phyloP scores from a whole-genome alignment of 2,329 filamentous ascomycete genomes.

The Ophiostoma quercus region DNA sequence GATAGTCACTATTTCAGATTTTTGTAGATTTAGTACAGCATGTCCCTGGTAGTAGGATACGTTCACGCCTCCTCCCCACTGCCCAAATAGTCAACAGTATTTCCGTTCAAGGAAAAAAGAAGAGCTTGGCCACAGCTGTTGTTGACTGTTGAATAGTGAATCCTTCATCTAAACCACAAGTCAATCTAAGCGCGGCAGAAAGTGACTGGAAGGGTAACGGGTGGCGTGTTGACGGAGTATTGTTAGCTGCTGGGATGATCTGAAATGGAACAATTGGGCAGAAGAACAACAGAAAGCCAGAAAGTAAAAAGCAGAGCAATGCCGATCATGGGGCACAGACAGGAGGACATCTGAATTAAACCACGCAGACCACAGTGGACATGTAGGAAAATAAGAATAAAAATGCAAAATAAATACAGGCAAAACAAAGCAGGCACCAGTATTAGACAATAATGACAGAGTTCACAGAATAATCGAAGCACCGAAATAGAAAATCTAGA shows the following conservation, averaged over 20 bases:
- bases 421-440: background rate
- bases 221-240: slow-evolving; percentile 2
- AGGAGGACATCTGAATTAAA: background rate
- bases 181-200: background rate
- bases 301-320: background rate
- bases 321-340: background rate
- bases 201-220: background rate
- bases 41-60: background rate
- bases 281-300: background rate
- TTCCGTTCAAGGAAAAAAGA: background rate
- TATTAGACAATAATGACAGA: background rate
- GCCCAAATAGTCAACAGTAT: background rate
- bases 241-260: slow-evolving; percentile 4
- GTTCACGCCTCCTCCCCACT: background rate
- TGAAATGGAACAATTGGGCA: background rate
- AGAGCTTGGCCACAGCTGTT: background rate
- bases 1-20: background rate
- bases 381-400: background rate
- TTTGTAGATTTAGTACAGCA: background rate
- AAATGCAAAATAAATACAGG: too few species aligned
- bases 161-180: background rate
- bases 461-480: background rate
- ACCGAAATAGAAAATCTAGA: background rate
- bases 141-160: background rate
- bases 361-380: background rate